Base-by-base conservation (phyloP, 768 basidiomycete species). In the Galerina sulciceps region DNA sequence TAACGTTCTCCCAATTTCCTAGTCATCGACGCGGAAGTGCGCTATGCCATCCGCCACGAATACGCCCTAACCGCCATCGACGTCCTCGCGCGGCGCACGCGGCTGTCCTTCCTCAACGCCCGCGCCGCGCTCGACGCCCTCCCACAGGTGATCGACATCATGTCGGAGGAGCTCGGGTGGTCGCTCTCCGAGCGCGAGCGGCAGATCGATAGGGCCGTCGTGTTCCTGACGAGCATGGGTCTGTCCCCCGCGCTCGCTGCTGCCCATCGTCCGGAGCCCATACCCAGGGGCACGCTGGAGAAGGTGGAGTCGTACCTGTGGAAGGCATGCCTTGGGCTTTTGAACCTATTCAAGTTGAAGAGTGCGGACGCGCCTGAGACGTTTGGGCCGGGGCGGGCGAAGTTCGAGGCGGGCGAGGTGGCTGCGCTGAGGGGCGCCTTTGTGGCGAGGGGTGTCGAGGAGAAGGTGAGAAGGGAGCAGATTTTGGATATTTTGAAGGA, bases 21-120 rank as follows among this genome's bases (percentile, higher is more conserved):
- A 90, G 88, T 88, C 81, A 88, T 98, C 71, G 94, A 97, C 72
- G 94, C 93, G 1, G 96, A 99, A 76, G 88, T 96, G 6, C 86
- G 86, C 47, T 97, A 96, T 69, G 94, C 95, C 0, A 82, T 89
- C 18, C 86, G 86, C 13, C 81, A 94, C 71, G 96, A 99, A 76
- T 98, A 96, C 73, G 96, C 96, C 0, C 84, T 86, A 58, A 95
- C 90, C n/a, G 92, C 95, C 10, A 79, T 90, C 57, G 96, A 99
- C 73, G 91, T 99, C 64, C 86, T 99, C 69, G 93, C 93, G 1
- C 89, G 96, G 0, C 89, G 96, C 58, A 91, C 91, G 10, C 90
- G 96, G 15, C 82, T 99, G 26, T 88, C 92, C 8, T 99, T 98
- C 84, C 86, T 99, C 64, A 95, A 97, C 71, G 90, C 88, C 0